Base-by-base conservation (phyloP, 805 yeast genomes). In the Saturnispora gosingensis region DNA sequence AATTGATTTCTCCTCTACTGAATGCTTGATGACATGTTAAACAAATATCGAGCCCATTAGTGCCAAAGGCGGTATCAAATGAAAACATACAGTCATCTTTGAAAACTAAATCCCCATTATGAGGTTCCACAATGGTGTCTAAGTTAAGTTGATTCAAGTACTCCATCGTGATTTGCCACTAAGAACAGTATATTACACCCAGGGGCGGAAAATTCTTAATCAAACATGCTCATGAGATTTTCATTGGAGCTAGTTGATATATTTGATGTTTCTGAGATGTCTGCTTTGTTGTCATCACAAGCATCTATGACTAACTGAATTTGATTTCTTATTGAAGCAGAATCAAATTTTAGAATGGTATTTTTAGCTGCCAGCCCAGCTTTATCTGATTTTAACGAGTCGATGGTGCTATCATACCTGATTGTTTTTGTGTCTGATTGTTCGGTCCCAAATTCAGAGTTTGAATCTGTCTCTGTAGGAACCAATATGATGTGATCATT, bases 21-120 rank as follows among this genome's bases (percentile, higher is more conserved):
- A 85, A 86, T 5, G 88, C 80, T 50, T 84, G 85, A 65, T 77
- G 87, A 58, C 95, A 83, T 2, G 69, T 58, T 48, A 93, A 69
- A 56, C 97, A 90, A 13, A 90, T 78, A 60, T 85, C 90, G 16
- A 91, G 64, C 0, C 95, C 95, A 6, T 63, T 49, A 10, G 59
- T 56, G 46, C 76, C 77, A 48, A 70, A 68, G 4, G 87, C 78
- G 0, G 87, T 80, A 54, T 82, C 91, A 62, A 85, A 91, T 49
- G 90, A 84, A 67, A 78, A 91, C 70, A 85, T 85, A 63, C 97
- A 90, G 58, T 89, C 97, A 69, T 91, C 97, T 62, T 88, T 90
- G 61, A 80, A 82, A 16, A 90, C 79, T 2, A 74, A 70, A 24
- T 67, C 54, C 3, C 70, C 67, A 30, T 69, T 51, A 3, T 57